These are phyloP conservation scores for Fraxinus angustifolia DNA, from an alignment of 305 asterid genomes.

Conservation along the genomic window DNA sequence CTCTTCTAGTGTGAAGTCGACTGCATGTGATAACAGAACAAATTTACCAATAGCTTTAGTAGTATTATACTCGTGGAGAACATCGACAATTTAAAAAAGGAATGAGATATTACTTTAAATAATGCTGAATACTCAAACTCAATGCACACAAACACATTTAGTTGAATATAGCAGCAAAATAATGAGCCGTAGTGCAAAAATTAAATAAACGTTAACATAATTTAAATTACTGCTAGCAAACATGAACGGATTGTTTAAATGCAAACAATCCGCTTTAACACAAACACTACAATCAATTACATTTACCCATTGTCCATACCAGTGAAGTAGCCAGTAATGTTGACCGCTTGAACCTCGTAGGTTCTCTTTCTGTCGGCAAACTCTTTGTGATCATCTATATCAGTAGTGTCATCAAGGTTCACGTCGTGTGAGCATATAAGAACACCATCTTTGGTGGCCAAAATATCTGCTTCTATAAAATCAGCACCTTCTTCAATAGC, in stretches of 20 bases:
- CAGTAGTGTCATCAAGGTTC: conserved; percentile 64
- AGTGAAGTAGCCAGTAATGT: conserved; percentile 60
- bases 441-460: conserved; percentile 79
- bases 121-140: not conserved
- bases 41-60: not conserved
- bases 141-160: not conserved
- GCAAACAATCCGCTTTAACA: not conserved
- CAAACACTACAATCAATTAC: not conserved
- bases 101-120: not conserved
- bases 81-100: not conserved
- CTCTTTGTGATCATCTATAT: conserved; percentile 64
- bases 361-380: conserved; percentile 61
- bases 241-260: not conserved
- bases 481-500: conserved; percentile 98
- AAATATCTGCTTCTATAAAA: conserved; percentile 85
- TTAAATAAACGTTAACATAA: not conserved
- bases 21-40: conserved; percentile 34
- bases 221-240: not conserved
- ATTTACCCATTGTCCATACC: conserved; percentile 40
- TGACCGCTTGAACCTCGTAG: conserved; percentile 69
- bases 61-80: not conserved
- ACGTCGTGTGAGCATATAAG: conserved; percentile 84
- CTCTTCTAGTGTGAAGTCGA: conserved; percentile 76
- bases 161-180: not conserved
- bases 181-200: not conserved